Evolutionary conservation across 2,329 filamentous ascomycete genomes (phyloP).

Genomic region (Penicillium sp.): DNA sequence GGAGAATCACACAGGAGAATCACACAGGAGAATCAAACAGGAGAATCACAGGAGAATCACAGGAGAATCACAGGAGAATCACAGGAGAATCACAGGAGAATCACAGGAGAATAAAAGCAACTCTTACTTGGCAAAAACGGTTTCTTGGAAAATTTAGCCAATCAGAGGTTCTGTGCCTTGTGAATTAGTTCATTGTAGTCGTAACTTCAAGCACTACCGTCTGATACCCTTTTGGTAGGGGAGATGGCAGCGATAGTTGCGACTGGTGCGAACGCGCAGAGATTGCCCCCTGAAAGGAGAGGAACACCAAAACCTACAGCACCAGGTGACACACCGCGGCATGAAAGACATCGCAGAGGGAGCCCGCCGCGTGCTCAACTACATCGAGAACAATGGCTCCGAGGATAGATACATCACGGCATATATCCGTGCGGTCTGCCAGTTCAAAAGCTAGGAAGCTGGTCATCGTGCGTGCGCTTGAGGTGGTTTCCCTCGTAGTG

Average conservation of each 20-base stretch:
- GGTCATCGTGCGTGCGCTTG: no score
- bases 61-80: no score
- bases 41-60: no score
- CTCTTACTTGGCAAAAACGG: conserved; percentile 12
- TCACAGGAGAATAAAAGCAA: no score
- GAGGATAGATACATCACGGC: conserved; percentile 8
- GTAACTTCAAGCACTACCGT: conserved; percentile 11
- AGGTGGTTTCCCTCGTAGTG: no score
- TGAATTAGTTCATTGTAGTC: conserved; percentile 11
- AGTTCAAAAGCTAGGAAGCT: no score
- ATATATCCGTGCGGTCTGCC: conserved; percentile 12
- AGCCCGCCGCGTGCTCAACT: conserved; percentile 8
- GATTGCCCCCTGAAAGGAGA: conserved; percentile 9
- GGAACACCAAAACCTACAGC: conserved; percentile 6
- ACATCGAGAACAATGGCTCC: conserved; percentile 10
- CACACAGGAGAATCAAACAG: no score
- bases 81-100: no score
- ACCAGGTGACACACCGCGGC: conserved; percentile 2
- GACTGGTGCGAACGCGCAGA: conserved; percentile 14
- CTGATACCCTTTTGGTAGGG: conserved; percentile 5
- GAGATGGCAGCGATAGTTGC: conserved; percentile 7
- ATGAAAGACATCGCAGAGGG: conserved; percentile 10
- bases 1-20: no score
- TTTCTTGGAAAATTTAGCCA: conserved; percentile 12
- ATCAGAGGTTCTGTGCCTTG: conserved; percentile 5